Evolutionary conservation across 2,329 filamentous ascomycete species (phyloP).

Genomic region (Colletotrichum aenigma): DNA sequence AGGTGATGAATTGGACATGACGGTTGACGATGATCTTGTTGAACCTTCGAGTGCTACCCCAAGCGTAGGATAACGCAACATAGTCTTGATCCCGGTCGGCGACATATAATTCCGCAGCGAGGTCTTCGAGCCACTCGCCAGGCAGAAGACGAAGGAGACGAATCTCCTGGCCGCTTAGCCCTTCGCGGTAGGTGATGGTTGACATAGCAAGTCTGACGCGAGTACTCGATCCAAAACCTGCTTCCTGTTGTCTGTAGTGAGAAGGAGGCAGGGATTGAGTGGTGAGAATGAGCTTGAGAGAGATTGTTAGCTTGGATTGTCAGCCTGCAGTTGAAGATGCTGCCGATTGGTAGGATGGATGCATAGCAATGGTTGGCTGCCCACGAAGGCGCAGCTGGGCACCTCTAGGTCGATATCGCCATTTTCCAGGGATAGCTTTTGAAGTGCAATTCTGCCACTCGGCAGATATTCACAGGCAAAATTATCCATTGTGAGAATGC

Average conservation of each 20-base stretch:
- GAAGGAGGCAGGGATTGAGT: background rate
- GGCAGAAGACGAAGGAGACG: conserved; percentile 10
- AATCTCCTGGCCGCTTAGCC: background rate
- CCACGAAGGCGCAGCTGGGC: background rate
- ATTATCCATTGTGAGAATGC: no score
- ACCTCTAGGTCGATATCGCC: background rate
- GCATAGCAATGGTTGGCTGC: background rate
- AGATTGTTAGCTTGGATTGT: background rate
- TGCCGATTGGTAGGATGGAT: background rate
- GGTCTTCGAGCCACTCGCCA: conserved; percentile 11
- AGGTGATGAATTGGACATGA: conserved; percentile 23
- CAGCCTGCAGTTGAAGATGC: background rate
- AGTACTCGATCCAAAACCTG: background rate
- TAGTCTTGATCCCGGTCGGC: conserved; percentile 11
- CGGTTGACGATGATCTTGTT: conserved; percentile 25
- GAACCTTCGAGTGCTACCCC: conserved; percentile 25
- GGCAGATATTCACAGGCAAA: background rate
- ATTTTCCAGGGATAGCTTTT: background rate
- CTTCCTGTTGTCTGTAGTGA: background rate
- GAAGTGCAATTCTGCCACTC: background rate
- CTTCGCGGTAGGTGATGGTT: background rate
- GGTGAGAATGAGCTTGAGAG: background rate
- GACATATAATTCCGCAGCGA: background rate
- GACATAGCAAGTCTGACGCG: background rate
- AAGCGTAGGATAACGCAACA: conserved; percentile 30